Evolutionary conservation across 2,329 filamentous ascomycete species (phyloP), one percentile per base, ranked within the genome.

Genomic region (Fusarium hainanense): DNA sequence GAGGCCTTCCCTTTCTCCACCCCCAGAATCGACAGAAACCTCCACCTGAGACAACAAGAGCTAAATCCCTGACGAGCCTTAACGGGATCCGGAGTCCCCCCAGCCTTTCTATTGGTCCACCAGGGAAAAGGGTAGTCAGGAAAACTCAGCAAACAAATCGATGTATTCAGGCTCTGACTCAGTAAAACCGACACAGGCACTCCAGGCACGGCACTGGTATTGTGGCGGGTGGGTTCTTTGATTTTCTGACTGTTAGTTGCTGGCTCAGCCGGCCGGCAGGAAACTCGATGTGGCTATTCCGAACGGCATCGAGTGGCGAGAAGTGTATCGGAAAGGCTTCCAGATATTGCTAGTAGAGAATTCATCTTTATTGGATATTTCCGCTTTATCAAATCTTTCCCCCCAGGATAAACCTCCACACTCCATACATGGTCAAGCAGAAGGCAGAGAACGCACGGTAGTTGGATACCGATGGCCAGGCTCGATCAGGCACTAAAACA

Each of bases 1-100:
- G 27, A 44, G 30, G 43, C 28, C 50, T 41, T 30, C 20, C 42
- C 37, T 32, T 34, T 44, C 37, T 30, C 61, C 51, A 62, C 50
- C 32, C 42, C 54, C 51, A 18, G 40, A 56, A 66, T 28, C 32
- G 47, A 51, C 27, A 50, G 21, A 62, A 41, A 66, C 49, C 48
- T 58, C 43, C 23, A 16, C 4, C 30, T 46, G 13, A 23, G 34
- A 40, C n/a, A 12, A 27, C 20, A 32, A 18, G 41, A 55, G 21
- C 59, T 56, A 49, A 40, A 10, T 32, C 34, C 60, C 43, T 30
- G 25, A 34, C 47, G 32, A 32, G 6, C 14, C 18, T 30, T 20
- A 32, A 37, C 27, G 32, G 23, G 30, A 44, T 43, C 30, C 25
- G 37, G 49, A 40, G 28, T 23, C 9, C 7, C 21, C 20, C 30